These are phyloP conservation scores for Pelomyxa schiedti DNA, from an alignment of 78 protist genomes.

Conservation along the genomic window DNA sequence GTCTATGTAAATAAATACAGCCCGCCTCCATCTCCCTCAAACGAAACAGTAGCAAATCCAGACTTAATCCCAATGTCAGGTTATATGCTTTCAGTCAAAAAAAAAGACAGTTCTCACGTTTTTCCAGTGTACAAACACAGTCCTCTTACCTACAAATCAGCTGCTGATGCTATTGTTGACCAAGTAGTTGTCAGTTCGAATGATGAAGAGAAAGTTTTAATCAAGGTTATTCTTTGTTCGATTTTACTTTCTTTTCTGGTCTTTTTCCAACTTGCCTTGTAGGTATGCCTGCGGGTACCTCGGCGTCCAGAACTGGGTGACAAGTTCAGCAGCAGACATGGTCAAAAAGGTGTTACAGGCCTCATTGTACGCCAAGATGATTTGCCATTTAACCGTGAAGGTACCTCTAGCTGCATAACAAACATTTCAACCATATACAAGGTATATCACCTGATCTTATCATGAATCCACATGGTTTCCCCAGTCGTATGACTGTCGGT, in stretches of 20 bases:
- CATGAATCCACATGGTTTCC: conserved; percentile 99
- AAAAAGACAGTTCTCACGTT: too few relatives aligned
- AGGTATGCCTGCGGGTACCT: neutral
- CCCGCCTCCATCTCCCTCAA: conserved; percentile 23
- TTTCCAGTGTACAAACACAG: neutral
- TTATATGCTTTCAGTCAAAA: neutral
- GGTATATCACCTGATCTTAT: conserved; percentile 98
- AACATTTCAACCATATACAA: neutral
- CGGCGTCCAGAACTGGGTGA: conserved; percentile 72
- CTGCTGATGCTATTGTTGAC: conserved; percentile 54
- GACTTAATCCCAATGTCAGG: neutral
- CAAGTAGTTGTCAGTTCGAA: conserved; percentile 74
- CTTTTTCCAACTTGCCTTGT: neutral
- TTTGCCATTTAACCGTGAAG: conserved; percentile 96
- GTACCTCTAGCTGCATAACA: too few relatives aligned
- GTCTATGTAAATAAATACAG: conserved; percentile 64
- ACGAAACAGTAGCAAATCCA: neutral
- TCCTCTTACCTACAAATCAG: conserved; percentile 44
- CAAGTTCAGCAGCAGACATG: conserved; percentile 98
- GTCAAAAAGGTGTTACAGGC: conserved; percentile 99
- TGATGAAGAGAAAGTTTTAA: conserved; percentile 47
- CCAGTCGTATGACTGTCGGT: conserved; percentile 95
- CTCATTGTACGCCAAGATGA: conserved; percentile 89
- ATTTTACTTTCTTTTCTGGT: neutral
- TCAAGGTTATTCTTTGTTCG: too few relatives aligned